A percentile compares a stretch with the other conserved stretches of the same genome.
phyloP scores from a whole-genome alignment of 805 yeast genomes.

The Nakazawaea peltata region DNA sequence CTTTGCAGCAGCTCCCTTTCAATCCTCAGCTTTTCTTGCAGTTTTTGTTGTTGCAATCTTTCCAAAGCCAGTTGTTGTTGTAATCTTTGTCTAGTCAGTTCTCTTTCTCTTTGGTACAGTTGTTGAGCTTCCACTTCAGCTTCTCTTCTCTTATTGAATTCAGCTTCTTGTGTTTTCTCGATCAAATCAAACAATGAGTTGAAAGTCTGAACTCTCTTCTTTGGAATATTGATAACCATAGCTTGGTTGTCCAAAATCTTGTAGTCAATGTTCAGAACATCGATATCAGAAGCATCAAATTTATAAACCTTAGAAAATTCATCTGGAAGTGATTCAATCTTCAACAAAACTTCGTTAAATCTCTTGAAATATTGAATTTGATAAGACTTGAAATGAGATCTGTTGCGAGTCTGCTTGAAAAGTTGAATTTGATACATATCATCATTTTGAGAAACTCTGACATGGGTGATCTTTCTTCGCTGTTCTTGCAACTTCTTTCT shows the following conservation, averaged over 20 bases:
- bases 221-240: conserved; percentile 6
- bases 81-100: not conserved
- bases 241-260: conserved; percentile 1
- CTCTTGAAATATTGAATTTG: conserved; percentile 8
- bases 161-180: not conserved
- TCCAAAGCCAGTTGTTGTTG: not conserved
- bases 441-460: conserved; percentile 4
- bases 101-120: not conserved
- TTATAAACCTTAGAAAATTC: conserved; percentile 1
- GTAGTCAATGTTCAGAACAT: conserved; percentile 2
- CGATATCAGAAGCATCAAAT: conserved; percentile 3
- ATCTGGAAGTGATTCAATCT: conserved; percentile 5
- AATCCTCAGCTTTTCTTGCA: not conserved
- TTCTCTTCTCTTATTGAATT: not conserved
- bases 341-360: not conserved
- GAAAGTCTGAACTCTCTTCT: not conserved
- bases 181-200: not conserved
- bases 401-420: conserved; percentile 1
- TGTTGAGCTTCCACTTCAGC: not conserved
- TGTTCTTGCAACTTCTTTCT: conserved; percentile 4
- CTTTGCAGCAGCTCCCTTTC: not conserved
- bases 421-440: conserved; percentile 5
- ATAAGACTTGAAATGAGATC: conserved; percentile 7
- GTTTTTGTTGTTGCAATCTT: not conserved
- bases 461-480: not conserved